Evolutionary conservation across 1,139 yeast genomes (phyloP), one percentile per base, ranked within the genome.

Genomic region (Candida labiduridarum): DNA sequence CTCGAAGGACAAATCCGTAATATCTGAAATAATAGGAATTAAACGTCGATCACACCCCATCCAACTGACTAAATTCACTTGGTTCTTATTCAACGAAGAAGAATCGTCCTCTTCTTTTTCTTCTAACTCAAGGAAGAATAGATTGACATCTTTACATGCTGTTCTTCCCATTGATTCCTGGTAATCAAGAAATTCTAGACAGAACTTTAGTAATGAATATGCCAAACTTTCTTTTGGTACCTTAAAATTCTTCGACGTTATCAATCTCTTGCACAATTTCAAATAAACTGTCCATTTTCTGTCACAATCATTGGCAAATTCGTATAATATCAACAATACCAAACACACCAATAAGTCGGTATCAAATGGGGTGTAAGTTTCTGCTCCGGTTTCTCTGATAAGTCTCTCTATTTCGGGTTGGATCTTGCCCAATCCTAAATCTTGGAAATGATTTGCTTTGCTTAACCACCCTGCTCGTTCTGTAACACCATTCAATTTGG

Each of bases 1-100:
- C 51, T 70, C 72, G 45, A 65, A 63, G 5, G 74, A 69, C 38
- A 71, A 55, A 49, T 70, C 75, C 4, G 76, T 71, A 19, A 70
- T 69, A 49, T 70, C 74, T 7, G 72, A 63, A 12, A 71, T 65
- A 1, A 66, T 55, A 35, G 63, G 56, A 7, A 69, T 51, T 42
- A 71, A 54, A 12, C 58, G 52, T 33, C 60, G 56, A 47, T 67
- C 69, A 51, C 75, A 69, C 4, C 75, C 76, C 67, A 65, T 59
- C 64, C 64, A 60, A 36, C 59, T 53, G 2, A 59, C 56, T 11
- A 56, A 39, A 19, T 33, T 50, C 12, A 52, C 36, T 39, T 49
- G 51, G 7, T 38, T 38, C 39, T 34, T 39, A 8, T 33, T 35
- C 11, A 14, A 5, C 14, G 31, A 25, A 14, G 42, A 19, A 31